phyloP scores from a whole-genome alignment of 2,329 filamentous ascomycete genomes.

The Phaeosphaeria sp. region DNA sequence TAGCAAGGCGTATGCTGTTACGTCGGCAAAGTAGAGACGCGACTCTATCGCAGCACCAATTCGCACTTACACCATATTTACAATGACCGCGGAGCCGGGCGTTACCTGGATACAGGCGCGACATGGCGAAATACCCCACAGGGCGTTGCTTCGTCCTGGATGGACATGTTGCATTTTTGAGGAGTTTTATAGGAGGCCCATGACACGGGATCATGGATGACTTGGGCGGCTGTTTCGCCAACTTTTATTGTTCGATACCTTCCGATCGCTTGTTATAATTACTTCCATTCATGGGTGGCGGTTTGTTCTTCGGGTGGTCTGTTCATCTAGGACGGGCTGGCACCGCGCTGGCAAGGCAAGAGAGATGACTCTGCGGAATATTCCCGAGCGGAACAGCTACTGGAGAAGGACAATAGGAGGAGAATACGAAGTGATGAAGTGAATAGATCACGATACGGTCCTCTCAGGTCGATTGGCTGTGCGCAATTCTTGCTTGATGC shows the following conservation, averaged over 20 bases:
- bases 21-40: neutral
- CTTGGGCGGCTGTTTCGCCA: neutral
- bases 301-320: neutral
- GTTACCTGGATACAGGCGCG: conserved; percentile 4
- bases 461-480: too few relatives aligned
- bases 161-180: conserved; percentile 7
- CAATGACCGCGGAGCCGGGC: neutral
- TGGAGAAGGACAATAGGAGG: neutral
- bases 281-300: neutral
- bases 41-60: neutral
- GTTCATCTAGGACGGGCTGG: neutral
- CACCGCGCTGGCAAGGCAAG: neutral
- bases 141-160: conserved; percentile 5
- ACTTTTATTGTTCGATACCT: conserved; percentile 3
- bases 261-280: conserved; percentile 1
- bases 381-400: neutral
- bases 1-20: neutral
- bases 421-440: neutral
- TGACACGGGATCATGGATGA: neutral
- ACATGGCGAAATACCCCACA: conserved; percentile 7
- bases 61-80: neutral
- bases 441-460: neutral
- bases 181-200: neutral
- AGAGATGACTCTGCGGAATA: neutral
- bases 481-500: too few relatives aligned